phyloP scores from a whole-genome alignment of 495 filamentous ascomycete species.

The Penicillium steckii region DNA sequence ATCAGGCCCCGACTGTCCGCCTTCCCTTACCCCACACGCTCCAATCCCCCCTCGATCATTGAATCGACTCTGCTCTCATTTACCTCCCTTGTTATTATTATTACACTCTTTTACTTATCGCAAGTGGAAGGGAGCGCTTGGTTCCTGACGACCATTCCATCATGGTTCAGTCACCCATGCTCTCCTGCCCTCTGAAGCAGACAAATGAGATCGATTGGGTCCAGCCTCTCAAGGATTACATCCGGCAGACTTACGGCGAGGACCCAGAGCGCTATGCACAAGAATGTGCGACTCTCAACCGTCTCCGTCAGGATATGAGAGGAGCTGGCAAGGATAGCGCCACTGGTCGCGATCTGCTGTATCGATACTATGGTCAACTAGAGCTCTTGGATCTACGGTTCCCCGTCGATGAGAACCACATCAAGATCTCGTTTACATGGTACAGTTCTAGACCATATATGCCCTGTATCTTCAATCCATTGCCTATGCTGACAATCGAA shows the following conservation, averaged over 20 bases:
- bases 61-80: no score
- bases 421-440: conserved; percentile 99
- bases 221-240: conserved; percentile 87
- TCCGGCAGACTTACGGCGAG: conserved; percentile 89
- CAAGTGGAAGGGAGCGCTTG: conserved; percentile 40
- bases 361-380: conserved; percentile 96
- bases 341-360: conserved; percentile 86
- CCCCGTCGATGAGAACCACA: conserved; percentile 96
- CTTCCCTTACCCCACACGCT: conserved; percentile 29
- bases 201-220: conserved; percentile 99
- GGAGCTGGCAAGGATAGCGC: conserved; percentile 97
- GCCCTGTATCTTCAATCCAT: conserved; percentile 12
- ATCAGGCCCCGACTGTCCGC: conserved; percentile 23
- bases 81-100: conserved; percentile 10
- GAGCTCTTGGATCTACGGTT: conserved; percentile 93
- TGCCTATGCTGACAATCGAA: neutral
- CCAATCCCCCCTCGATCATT: conserved; percentile 17
- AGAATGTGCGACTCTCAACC: conserved; percentile 93
- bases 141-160: conserved; percentile 39
- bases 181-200: conserved; percentile 91
- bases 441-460: conserved; percentile 34
- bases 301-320: conserved; percentile 98
- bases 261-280: conserved; percentile 92
- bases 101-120: conserved; percentile 1
- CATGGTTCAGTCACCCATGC: conserved; percentile 85